Evolutionary conservation across 768 basidiomycete species (phyloP).

Genomic region (Mycena alexandri): DNA sequence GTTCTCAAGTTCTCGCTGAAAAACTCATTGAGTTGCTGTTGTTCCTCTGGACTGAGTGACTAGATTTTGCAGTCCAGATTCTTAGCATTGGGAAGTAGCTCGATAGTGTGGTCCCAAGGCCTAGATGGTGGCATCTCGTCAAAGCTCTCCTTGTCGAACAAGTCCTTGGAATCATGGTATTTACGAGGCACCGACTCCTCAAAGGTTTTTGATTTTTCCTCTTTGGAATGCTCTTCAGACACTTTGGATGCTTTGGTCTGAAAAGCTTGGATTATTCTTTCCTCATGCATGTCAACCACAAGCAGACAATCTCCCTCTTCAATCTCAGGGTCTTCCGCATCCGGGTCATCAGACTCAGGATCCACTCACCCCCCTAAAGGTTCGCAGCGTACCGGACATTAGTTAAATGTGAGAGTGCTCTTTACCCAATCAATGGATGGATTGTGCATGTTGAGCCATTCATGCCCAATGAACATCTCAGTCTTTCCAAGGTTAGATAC

Average conservation of each 20-base stretch:
- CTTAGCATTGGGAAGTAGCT: too few relatives aligned
- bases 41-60: too few relatives aligned
- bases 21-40: background rate
- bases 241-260: too few relatives aligned
- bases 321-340: too few relatives aligned
- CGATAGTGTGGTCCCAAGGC: too few relatives aligned
- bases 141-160: too few relatives aligned
- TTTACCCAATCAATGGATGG: conserved; percentile 6
- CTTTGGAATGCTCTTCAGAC: background rate
- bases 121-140: too few relatives aligned
- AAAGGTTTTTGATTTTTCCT: background rate
- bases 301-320: too few relatives aligned
- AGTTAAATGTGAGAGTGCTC: background rate
- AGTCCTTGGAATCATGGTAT: too few relatives aligned
- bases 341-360: background rate
- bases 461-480: conserved; percentile 4
- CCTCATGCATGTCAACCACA: too few relatives aligned
- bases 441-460: conserved; percentile 7
- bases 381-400: background rate
- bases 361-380: conserved; percentile 7
- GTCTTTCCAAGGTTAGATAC: background rate
- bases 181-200: background rate
- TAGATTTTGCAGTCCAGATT: too few relatives aligned
- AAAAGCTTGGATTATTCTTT: too few relatives aligned
- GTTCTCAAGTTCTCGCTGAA: conserved; percentile 1